These are phyloP conservation scores for Hysterium pulicare DNA, from an alignment of 2,329 filamentous ascomycete species.

Conservation along the genomic window DNA sequence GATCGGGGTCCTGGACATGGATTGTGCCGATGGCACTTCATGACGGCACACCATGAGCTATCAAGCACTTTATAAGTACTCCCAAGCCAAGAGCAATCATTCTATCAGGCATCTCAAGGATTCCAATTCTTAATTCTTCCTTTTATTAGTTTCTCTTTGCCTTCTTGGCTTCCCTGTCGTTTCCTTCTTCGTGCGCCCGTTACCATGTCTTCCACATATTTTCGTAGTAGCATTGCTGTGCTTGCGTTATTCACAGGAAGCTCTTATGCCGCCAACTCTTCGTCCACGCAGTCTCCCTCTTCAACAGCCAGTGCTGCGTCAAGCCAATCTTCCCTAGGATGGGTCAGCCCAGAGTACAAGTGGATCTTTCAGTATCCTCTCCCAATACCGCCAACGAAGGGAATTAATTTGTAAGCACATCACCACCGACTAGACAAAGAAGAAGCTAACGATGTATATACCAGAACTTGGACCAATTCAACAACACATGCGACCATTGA, in stretches of 20 bases:
- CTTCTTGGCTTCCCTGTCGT: background rate
- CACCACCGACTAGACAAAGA: background rate
- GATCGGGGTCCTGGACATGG: background rate
- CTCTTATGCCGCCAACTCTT: background rate
- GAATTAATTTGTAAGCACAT: constrained; percentile 38
- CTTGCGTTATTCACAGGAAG: background rate
- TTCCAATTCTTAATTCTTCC: background rate
- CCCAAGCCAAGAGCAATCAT: background rate
- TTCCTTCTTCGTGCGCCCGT: background rate
- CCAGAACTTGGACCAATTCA: constrained; percentile 33
- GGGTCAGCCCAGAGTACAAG: constrained; percentile 36
- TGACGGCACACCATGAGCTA: background rate
- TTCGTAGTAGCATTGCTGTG: background rate
- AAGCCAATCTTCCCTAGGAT: constrained; percentile 7
- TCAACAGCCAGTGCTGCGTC: background rate
- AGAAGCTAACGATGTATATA: constrained; percentile 17
- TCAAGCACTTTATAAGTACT: constrained; percentile 1
- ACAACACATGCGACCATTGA: constrained; percentile 40
- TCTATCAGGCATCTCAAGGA: background rate
- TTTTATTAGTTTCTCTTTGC: background rate
- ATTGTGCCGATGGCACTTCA: background rate
- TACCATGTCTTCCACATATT: background rate
- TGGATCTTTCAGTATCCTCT: constrained; percentile 42
- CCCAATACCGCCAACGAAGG: constrained; percentile 45
- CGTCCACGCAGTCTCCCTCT: background rate